phyloP scores from a whole-genome alignment of 1,284 basidiomycete genomes.

The Coniophora puteana region DNA sequence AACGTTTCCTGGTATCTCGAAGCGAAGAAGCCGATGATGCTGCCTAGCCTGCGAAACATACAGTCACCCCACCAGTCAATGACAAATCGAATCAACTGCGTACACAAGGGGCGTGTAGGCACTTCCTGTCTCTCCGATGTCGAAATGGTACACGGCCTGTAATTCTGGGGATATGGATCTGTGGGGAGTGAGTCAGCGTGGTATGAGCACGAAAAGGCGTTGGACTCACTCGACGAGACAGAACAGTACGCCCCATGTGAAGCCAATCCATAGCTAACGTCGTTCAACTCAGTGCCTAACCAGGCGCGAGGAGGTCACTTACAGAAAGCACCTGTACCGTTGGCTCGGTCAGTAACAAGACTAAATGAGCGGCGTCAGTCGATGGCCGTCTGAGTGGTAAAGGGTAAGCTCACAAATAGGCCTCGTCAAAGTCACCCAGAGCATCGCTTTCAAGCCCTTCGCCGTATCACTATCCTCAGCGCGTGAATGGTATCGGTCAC shows the following conservation, averaged over 20 bases:
- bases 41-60: constrained; percentile 22
- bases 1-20: constrained; percentile 45
- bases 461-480: constrained; percentile 54
- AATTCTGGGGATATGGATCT: constrained; percentile 53
- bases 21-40: constrained; percentile 21
- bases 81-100: constrained; percentile 9
- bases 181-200: background rate
- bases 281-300: constrained; percentile 4
- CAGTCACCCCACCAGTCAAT: constrained; percentile 1
- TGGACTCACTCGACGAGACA: constrained; percentile 44
- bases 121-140: constrained; percentile 45
- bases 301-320: constrained; percentile 4
- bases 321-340: constrained; percentile 56
- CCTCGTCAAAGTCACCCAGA: constrained; percentile 64
- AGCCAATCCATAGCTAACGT: constrained; percentile 52
- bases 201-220: background rate
- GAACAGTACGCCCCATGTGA: constrained; percentile 64
- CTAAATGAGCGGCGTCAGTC: constrained; percentile 23
- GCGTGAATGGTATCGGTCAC: constrained; percentile 43
- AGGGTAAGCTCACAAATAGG: constrained; percentile 53
- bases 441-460: constrained; percentile 46
- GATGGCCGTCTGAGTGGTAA: constrained; percentile 2
- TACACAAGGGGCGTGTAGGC: constrained; percentile 48
- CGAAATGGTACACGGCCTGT: constrained; percentile 46
- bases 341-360: constrained; percentile 57